Evolutionary conservation across 129 eudicot species (phyloP).

Genomic region (Calendula officinalis): DNA sequence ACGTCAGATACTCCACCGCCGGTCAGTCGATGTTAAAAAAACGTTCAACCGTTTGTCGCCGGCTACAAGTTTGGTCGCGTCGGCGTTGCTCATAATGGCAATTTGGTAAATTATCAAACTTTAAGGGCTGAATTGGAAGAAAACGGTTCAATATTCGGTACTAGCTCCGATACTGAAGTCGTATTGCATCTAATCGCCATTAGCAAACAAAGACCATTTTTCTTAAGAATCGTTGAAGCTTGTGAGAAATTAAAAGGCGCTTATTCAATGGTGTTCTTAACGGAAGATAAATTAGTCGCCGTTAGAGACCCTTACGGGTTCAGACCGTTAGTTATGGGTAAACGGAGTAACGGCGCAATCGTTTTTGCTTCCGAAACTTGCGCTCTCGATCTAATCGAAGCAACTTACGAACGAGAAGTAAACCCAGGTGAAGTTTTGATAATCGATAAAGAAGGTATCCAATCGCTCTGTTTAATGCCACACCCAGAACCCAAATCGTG

Average conservation of each 20-base stretch:
- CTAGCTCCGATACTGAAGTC: constrained; percentile 85
- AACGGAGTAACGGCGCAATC: constrained; percentile 74
- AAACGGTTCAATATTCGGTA: constrained; percentile 80
- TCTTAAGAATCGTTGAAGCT: constrained; percentile 78
- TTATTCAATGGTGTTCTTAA: constrained; percentile 84
- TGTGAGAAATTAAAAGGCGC: constrained; percentile 86
- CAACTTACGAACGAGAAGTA: constrained; percentile 78
- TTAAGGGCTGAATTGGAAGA: constrained; percentile 68
- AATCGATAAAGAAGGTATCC: constrained; percentile 70
- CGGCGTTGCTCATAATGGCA: constrained; percentile 88
- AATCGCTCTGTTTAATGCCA: constrained; percentile 62
- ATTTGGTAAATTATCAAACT: constrained; percentile 66
- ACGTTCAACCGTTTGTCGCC: constrained; percentile 87
- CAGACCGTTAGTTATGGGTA: constrained; percentile 91
- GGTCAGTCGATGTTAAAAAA: constrained; percentile 74
- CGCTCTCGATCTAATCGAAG: constrained; percentile 86
- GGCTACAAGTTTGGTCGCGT: constrained; percentile 68
- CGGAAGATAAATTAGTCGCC: constrained; percentile 85
- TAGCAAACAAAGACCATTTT: constrained; percentile 65
- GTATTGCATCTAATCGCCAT: constrained; percentile 83
- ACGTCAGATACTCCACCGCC: constrained; percentile 85
- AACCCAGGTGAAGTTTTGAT: constrained; percentile 82
- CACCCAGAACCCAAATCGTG: constrained; percentile 75
- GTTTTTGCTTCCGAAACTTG: constrained; percentile 95
- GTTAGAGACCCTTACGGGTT: constrained; percentile 90